Conservation (phyloP, 257 asterid species). For the Solanum appendiculatum region DNA sequence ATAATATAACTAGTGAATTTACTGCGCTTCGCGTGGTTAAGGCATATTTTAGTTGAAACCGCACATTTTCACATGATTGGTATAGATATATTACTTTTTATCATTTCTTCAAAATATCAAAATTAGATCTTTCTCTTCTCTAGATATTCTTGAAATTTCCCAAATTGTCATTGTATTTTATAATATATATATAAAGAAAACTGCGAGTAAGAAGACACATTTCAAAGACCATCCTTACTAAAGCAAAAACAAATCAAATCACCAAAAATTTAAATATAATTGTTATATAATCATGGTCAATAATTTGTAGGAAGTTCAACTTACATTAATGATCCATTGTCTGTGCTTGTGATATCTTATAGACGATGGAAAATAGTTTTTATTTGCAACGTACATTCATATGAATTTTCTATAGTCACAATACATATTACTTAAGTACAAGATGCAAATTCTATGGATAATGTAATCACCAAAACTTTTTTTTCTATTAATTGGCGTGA, state of each 20-base stretch:
- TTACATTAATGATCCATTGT: not conserved
- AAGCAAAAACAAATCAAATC: not conserved
- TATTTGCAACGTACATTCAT: not conserved
- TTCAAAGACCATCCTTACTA: not conserved
- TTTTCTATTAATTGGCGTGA: too few species aligned
- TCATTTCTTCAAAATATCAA: not conserved
- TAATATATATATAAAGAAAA: too few species aligned
- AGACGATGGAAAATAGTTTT: not conserved
- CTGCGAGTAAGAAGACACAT: not conserved
- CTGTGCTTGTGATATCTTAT: not conserved
- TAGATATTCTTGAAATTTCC: too few species aligned
- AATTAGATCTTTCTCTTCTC: not conserved
- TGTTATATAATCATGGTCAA: not conserved
- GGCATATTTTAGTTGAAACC: too few species aligned
- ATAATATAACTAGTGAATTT: too few species aligned
- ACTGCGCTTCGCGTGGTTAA: too few species aligned
- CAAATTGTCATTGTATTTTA: not conserved
- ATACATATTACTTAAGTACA: too few species aligned
- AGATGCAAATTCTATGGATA: too few species aligned
- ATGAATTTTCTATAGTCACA: too few species aligned
- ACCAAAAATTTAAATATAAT: not conserved
- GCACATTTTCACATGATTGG: too few species aligned
- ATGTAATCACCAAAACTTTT: too few species aligned
- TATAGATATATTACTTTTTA: too few species aligned
- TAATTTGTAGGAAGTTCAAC: not conserved